phyloP scores from a whole-genome alignment of 73 alveolate species.

The Tetrahymena elliotti region DNA sequence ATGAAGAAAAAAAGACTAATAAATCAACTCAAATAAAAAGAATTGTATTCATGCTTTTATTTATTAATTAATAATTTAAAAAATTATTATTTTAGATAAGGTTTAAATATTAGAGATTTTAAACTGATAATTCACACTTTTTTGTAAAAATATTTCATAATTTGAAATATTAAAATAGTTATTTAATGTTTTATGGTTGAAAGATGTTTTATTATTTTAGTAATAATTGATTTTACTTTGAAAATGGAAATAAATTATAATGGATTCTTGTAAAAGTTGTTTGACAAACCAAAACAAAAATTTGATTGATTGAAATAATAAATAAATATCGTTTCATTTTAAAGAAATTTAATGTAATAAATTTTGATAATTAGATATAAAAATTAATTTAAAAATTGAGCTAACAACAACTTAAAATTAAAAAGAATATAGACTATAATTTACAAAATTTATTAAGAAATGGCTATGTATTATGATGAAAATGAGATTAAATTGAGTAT shows the following conservation, averaged over 20 bases:
- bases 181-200: too few species aligned
- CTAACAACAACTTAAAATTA: background rate
- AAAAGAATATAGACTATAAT: background rate
- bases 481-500: background rate
- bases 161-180: too few species aligned
- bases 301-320: background rate
- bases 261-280: background rate
- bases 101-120: too few species aligned
- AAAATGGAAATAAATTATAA: background rate
- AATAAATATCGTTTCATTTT: background rate
- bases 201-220: too few species aligned
- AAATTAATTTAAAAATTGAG: background rate
- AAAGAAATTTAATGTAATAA: background rate
- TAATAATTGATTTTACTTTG: too few species aligned
- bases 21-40: too few species aligned
- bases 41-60: too few species aligned
- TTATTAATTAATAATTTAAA: too few species aligned
- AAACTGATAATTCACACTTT: too few species aligned
- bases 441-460: background rate
- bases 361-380: background rate
- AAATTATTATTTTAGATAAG: too few species aligned
- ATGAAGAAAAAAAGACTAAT: too few species aligned
- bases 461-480: background rate
- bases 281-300: background rate
- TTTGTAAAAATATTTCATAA: too few species aligned